Conservation (phyloP, 1,284 basidiomycete species). For the Ceraceosorus guamensis region DNA sequence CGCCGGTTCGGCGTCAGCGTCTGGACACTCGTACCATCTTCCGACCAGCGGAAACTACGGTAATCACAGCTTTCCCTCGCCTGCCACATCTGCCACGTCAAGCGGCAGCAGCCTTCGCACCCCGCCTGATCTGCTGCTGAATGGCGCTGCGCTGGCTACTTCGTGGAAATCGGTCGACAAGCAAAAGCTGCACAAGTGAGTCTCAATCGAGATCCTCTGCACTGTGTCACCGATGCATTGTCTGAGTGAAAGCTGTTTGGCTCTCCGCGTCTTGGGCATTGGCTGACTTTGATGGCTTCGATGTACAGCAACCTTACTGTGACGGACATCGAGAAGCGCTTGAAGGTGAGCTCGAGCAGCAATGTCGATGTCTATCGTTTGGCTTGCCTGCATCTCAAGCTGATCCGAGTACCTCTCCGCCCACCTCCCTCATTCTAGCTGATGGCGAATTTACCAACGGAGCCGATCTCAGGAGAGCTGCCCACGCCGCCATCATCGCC, state of each 20-base stretch:
- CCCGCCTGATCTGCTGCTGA: conserved; percentile 30
- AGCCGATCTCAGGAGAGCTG: neutral
- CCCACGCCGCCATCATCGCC: neutral
- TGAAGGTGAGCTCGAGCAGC: conserved; percentile 6
- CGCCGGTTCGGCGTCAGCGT: too few relatives aligned
- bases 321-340: conserved; percentile 2
- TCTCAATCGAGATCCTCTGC: too few relatives aligned
- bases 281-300: too few relatives aligned
- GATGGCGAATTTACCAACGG: neutral
- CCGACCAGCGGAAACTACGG: too few relatives aligned
- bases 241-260: too few relatives aligned
- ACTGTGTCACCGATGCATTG: too few relatives aligned
- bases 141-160: conserved; percentile 15
- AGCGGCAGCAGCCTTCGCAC: conserved; percentile 20
- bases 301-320: neutral
- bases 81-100: conserved; percentile 12
- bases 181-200: neutral
- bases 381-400: too few relatives aligned
- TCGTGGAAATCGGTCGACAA: neutral
- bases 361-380: neutral
- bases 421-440: too few relatives aligned
- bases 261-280: too few relatives aligned
- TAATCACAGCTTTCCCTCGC: neutral
- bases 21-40: too few relatives aligned
- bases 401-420: too few relatives aligned